Conservation (phyloP, 768 basidiomycete species). For the Boletellus emodensis region DNA sequence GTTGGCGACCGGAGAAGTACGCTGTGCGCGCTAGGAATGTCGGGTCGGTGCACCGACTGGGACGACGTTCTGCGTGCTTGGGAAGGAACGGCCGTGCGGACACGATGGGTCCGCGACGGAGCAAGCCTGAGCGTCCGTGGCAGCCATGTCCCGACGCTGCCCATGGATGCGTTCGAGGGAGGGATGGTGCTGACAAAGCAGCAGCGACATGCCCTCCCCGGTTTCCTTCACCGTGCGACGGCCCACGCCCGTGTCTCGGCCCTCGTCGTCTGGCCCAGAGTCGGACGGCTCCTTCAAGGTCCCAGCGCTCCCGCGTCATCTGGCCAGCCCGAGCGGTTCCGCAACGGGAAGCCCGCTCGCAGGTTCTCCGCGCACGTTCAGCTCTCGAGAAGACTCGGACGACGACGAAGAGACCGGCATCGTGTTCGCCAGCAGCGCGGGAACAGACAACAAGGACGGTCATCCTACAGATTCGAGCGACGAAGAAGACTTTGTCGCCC, state of each 20-base stretch:
- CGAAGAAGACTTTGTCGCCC: constrained; percentile 64
- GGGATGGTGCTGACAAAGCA: constrained; percentile 7
- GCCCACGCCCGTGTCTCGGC: constrained; percentile 66
- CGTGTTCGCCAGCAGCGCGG: constrained; percentile 19
- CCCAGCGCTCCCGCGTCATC: constrained; percentile 58
- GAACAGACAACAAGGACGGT: constrained; percentile 24
- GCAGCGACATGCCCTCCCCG: constrained; percentile 29
- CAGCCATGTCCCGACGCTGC: background rate
- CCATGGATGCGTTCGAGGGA: background rate
- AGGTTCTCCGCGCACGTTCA: constrained; percentile 42
- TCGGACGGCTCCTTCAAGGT: constrained; percentile 57
- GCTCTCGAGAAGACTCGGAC: constrained; percentile 27
- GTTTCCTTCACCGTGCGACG: constrained; percentile 85
- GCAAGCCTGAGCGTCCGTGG: background rate
- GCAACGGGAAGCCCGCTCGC: constrained; percentile 55
- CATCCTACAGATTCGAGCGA: constrained; percentile 49
- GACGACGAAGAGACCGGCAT: constrained; percentile 25
- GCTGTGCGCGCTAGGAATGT: constrained; percentile 43
- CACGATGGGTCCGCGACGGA: background rate
- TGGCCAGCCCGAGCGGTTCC: constrained; percentile 38
- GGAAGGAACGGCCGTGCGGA: too few species aligned
- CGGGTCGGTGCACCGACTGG: constrained; percentile 34
- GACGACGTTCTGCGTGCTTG: constrained; percentile 4
- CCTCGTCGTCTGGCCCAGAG: constrained; percentile 59
- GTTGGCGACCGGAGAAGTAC: constrained; percentile 49